phyloP scores from a whole-genome alignment of 208 protist genomes.

The Trypanosoma scelopori region DNA sequence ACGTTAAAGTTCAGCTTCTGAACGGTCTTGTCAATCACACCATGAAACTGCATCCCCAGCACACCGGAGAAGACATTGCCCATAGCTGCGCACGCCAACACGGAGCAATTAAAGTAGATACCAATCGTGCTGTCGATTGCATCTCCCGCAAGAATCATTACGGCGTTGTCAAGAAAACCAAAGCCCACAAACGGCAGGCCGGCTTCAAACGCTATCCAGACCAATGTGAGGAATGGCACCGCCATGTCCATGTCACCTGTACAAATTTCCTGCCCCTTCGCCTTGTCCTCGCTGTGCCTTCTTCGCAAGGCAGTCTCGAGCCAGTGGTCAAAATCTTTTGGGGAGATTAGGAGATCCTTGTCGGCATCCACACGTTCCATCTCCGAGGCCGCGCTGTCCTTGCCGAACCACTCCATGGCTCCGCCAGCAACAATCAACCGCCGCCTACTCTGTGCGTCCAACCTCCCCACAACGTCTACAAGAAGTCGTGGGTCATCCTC shows the following conservation, averaged over 20 bases:
- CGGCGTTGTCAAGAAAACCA: conserved; percentile 90
- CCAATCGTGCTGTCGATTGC: conserved; percentile 84
- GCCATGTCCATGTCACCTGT: conserved; percentile 11
- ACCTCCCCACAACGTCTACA: conserved; percentile 71
- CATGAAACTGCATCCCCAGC: conserved; percentile 90
- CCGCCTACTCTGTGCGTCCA: conserved; percentile 72
- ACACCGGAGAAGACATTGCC: conserved; percentile 89
- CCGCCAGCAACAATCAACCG: conserved; percentile 83
- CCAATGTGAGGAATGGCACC: conserved; percentile 57
- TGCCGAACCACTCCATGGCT: conserved; percentile 91
- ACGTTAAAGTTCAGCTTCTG: conserved; percentile 73
- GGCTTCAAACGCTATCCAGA: conserved; percentile 75
- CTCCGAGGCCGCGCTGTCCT: conserved; percentile 78
- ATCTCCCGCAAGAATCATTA: conserved; percentile 90
- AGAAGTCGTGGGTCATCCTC: conserved; percentile 83
- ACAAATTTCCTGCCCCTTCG: conserved; percentile 9
- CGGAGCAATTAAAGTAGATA: conserved; percentile 90
- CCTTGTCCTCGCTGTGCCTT: conserved; percentile 39
- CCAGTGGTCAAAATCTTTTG: conserved; percentile 92
- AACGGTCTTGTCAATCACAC: conserved; percentile 87
- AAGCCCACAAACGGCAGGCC: conserved; percentile 91
- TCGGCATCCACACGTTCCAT: conserved; percentile 80
- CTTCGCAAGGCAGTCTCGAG: conserved; percentile 80
- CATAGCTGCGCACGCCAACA: conserved; percentile 90
- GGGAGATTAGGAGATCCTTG: conserved; percentile 79